phyloP scores from a whole-genome alignment of 2,329 filamentous ascomycete species.

The Phyllosticta citrichinensis region DNA sequence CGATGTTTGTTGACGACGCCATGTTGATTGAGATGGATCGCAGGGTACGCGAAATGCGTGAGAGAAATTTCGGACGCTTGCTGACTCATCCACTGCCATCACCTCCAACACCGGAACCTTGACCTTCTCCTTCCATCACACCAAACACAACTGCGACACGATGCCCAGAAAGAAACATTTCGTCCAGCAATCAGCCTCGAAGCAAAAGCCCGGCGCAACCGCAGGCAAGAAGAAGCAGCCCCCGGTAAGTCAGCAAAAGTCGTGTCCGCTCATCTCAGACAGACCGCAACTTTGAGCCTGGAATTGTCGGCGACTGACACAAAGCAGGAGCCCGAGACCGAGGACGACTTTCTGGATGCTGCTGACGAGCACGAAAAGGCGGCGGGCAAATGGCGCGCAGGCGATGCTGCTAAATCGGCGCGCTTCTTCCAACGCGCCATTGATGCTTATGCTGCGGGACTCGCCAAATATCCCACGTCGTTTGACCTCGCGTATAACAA shows the following conservation, averaged over 20 bases:
- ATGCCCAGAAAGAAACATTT: constrained; percentile 10
- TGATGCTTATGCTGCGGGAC: constrained; percentile 54
- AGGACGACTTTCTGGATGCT: constrained; percentile 58
- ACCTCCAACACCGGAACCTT: background rate
- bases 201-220: background rate
- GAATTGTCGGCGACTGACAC: background rate
- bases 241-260: background rate
- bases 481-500: constrained; percentile 71
- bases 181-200: background rate
- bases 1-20: too few relatives aligned
- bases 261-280: background rate
- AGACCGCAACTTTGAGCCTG: background rate
- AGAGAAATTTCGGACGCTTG: background rate
- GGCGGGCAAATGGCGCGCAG: constrained; percentile 64
- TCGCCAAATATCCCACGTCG: constrained; percentile 48
- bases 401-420: constrained; percentile 56
- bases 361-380: constrained; percentile 62
- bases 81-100: background rate
- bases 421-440: constrained; percentile 56
- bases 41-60: background rate
- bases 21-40: background rate
- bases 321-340: constrained; percentile 44
- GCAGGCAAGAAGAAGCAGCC: constrained; percentile 6
- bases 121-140: background rate
- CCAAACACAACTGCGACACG: background rate